Conservation (phyloP, 768 basidiomycete genomes). For the Russula sp. region DNA sequence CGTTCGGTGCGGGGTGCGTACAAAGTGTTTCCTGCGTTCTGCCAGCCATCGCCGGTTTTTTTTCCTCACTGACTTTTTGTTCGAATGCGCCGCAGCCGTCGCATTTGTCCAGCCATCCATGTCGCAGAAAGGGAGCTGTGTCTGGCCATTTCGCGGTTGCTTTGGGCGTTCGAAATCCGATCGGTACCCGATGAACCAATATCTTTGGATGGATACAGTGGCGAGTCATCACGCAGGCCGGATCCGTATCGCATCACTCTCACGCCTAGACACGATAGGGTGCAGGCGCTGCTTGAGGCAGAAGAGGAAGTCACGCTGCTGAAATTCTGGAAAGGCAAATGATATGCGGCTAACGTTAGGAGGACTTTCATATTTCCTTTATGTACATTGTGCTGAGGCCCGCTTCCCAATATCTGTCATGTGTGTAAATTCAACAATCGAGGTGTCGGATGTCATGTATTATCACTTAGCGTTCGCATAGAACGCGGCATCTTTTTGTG, state of each 20-base stretch:
- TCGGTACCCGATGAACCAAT: slow-evolving; percentile 45
- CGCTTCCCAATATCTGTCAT: too few relatives aligned
- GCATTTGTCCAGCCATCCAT: slow-evolving; percentile 46
- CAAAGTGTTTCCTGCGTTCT: neutral
- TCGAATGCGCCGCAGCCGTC: slow-evolving; percentile 30
- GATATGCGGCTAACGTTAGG: neutral
- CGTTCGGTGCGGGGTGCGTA: slow-evolving; percentile 48
- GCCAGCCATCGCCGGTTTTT: neutral
- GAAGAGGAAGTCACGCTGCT: slow-evolving; percentile 23
- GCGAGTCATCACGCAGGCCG: slow-evolving; percentile 46
- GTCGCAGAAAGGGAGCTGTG: slow-evolving; percentile 48
- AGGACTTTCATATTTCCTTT: too few relatives aligned
- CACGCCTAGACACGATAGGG: slow-evolving; percentile 31
- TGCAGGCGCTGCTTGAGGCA: slow-evolving; percentile 19
- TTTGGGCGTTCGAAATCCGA: slow-evolving; percentile 48
- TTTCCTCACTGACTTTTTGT: neutral
- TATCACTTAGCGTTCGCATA: neutral
- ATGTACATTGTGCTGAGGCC: too few relatives aligned
- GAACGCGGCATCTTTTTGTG: neutral
- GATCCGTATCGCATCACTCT: slow-evolving; percentile 41
- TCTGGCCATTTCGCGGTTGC: slow-evolving; percentile 45
- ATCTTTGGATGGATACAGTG: slow-evolving; percentile 46
- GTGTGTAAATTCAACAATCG: too few relatives aligned
- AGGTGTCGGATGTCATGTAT: neutral
- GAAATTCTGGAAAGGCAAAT: slow-evolving; percentile 16